A percentile compares a stretch with the other conserved stretches of the same genome.
These are phyloP conservation scores for Calamus simplicifolius DNA, from an alignment of 176 grass and related monocot genomes.

Conservation along the genomic window DNA sequence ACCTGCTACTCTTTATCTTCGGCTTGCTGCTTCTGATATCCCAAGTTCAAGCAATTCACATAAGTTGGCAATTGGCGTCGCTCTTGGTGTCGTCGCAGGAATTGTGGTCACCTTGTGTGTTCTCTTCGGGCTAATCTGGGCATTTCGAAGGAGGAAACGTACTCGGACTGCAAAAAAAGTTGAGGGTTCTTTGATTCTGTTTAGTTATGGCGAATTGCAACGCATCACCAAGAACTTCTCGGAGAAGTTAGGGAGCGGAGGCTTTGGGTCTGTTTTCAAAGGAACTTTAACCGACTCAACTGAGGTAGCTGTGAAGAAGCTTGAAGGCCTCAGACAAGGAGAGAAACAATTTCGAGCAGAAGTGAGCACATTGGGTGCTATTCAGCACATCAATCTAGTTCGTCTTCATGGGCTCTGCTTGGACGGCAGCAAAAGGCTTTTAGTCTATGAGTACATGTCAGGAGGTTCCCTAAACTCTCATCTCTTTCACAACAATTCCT, in stretches of 20 bases:
- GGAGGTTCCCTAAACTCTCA: slow-evolving; percentile 25
- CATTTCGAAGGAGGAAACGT: background rate
- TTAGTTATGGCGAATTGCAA: slow-evolving; percentile 19
- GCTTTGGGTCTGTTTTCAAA: slow-evolving; percentile 34
- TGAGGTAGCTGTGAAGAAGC: slow-evolving; percentile 32
- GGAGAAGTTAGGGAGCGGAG: slow-evolving; percentile 21
- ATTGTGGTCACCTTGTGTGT: background rate
- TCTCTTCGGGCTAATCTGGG: background rate
- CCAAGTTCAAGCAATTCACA: background rate
- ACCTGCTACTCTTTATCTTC: slow-evolving; percentile 16
- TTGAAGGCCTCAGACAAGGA: slow-evolving; percentile 28
- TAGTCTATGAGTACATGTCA: slow-evolving; percentile 36
- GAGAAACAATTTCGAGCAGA: slow-evolving; percentile 35
- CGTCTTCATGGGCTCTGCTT: slow-evolving; percentile 20
- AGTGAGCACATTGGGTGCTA: slow-evolving; percentile 21
- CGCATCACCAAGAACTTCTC: slow-evolving; percentile 31
- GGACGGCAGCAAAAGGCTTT: slow-evolving; percentile 12
- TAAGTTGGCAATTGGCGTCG: background rate
- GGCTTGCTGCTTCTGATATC: slow-evolving; percentile 18
- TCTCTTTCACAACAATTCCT: slow-evolving; percentile 8
- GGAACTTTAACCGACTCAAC: slow-evolving; percentile 15
- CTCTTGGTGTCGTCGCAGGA: background rate
- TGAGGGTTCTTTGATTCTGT: slow-evolving; percentile 2
- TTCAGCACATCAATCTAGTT: slow-evolving; percentile 35
- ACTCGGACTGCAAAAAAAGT: background rate